A percentile compares a stretch with the other conserved stretches of the same genome.
Conservation (phyloP, 1,284 basidiomycete species). For the Ustilago loliicola region DNA sequence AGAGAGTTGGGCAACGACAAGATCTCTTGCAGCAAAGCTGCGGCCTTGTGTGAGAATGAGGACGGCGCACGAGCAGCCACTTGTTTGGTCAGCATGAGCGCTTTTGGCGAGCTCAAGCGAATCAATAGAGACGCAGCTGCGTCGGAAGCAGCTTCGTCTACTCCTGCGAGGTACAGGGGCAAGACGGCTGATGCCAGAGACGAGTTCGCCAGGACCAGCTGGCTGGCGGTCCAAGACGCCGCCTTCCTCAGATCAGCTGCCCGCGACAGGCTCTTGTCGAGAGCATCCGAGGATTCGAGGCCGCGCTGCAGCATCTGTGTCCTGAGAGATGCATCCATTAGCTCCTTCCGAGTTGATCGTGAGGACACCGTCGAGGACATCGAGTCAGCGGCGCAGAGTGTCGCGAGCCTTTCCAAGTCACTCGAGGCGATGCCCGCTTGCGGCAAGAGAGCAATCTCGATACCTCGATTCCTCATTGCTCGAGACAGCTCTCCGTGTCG, state of each 20-base stretch:
- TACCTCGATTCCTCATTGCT: constrained; percentile 97
- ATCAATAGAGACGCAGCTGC: constrained; percentile 26
- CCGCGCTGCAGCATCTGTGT: constrained; percentile 28
- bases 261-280: background rate
- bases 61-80: constrained; percentile 13
- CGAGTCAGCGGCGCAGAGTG: constrained; percentile 18
- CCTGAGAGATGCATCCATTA: constrained; percentile 38
- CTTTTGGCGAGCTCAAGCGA: constrained; percentile 29
- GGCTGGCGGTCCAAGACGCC: constrained; percentile 29
- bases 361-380: background rate
- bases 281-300: constrained; percentile 8
- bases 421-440: constrained; percentile 8
- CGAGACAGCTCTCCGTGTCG: constrained; percentile 92
- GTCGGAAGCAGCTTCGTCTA: constrained; percentile 11
- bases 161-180: constrained; percentile 21
- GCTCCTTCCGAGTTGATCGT: constrained; percentile 19
- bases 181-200: constrained; percentile 25
- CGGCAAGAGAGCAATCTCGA: constrained; percentile 78
- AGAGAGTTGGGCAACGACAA: constrained; percentile 12
- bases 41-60: constrained; percentile 5
- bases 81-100: constrained; percentile 19
- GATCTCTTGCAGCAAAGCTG: constrained; percentile 26
- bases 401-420: constrained; percentile 39
- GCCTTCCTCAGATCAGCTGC: constrained; percentile 10
- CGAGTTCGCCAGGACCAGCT: constrained; percentile 32